Evolutionary conservation across 1,284 basidiomycete genomes (phyloP).

Genomic region (Lentinula novae-zelandiae): DNA sequence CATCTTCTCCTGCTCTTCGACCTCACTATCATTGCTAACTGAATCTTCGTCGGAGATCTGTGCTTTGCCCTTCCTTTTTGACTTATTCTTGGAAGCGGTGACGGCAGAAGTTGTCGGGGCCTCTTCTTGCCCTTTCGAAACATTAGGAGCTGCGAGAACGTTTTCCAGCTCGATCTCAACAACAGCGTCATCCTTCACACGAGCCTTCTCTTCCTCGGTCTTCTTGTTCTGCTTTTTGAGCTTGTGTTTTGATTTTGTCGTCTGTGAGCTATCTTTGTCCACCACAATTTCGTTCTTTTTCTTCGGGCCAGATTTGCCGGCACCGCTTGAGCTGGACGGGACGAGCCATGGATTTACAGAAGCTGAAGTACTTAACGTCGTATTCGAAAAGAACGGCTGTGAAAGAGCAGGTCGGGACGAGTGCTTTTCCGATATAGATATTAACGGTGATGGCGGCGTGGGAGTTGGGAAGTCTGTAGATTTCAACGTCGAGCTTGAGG

Average conservation of each 20-base stretch:
- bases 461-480: constrained; percentile 42
- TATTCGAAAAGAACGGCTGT: constrained; percentile 16
- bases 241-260: constrained; percentile 66
- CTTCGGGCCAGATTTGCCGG: constrained; percentile 43
- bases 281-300: constrained; percentile 64
- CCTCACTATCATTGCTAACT: constrained; percentile 62
- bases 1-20: constrained; percentile 60
- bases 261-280: constrained; percentile 55
- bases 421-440: background rate
- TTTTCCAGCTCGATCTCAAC: constrained; percentile 72
- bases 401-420: background rate
- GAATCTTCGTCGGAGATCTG: constrained; percentile 28
- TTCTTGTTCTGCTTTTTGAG: constrained; percentile 65
- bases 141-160: constrained; percentile 33
- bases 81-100: constrained; percentile 14
- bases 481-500: constrained; percentile 65
- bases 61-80: constrained; percentile 18
- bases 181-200: constrained; percentile 65
- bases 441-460: constrained; percentile 16
- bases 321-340: constrained; percentile 27
- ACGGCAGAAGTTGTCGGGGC: background rate
- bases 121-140: background rate
- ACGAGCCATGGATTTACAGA: constrained; percentile 72
- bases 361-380: background rate
- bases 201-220: constrained; percentile 49